Evolutionary conservation across 116 monocot species (phyloP).

Genomic region (Papilionanthe hybrid): DNA sequence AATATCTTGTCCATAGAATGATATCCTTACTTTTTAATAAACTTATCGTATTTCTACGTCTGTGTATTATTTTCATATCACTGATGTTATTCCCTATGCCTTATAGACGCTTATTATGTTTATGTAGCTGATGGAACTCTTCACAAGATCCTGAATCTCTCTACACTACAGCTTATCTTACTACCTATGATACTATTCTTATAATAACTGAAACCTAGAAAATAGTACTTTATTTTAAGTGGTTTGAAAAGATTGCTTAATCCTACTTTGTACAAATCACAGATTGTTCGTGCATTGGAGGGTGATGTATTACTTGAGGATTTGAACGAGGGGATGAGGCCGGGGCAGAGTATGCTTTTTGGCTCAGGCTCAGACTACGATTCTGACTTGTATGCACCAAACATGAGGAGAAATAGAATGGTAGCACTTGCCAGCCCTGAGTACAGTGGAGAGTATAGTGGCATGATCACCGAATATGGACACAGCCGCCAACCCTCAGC

Average conservation of each 20-base stretch:
- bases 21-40: not conserved
- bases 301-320: slow-evolving; percentile 70
- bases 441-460: slow-evolving; percentile 48
- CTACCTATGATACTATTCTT: not conserved
- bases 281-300: slow-evolving; percentile 78
- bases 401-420: slow-evolving; percentile 42
- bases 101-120: not conserved
- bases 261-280: not conserved
- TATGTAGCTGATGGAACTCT: too few relatives aligned
- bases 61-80: too few relatives aligned
- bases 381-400: slow-evolving; percentile 39
- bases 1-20: not conserved
- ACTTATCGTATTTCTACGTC: not conserved
- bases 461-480: slow-evolving; percentile 49
- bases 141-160: too few relatives aligned
- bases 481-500: slow-evolving; percentile 41
- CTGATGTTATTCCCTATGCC: not conserved
- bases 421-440: slow-evolving; percentile 45
- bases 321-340: slow-evolving; percentile 57
- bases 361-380: slow-evolving; percentile 60
- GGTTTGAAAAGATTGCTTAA: not conserved
- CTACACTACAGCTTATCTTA: not conserved
- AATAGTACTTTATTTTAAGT: not conserved
- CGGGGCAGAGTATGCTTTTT: slow-evolving; percentile 51
- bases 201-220: not conserved